Evolutionary conservation across 495 filamentous ascomycete species (phyloP), one percentile per base, ranked within the genome.

Genomic region (Penicillium waksmanii): DNA sequence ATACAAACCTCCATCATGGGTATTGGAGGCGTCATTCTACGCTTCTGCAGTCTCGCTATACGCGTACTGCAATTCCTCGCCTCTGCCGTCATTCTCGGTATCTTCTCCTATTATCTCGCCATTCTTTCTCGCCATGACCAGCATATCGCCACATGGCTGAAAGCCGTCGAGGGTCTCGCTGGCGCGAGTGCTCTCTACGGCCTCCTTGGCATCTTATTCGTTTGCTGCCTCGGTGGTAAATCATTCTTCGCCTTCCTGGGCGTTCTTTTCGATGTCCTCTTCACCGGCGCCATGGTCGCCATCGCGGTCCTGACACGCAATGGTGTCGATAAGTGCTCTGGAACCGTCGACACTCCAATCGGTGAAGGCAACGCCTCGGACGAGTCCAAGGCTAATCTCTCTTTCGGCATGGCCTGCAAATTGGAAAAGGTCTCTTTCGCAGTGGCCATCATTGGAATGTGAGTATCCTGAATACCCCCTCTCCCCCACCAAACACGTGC

Each of bases 201-300:
- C 9, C 71, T 89, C 53, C 75, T 91, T 40, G 88, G 89, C 27
- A 72, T 87, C 17, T 59, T 95, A 50, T 77, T 93, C 27, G 88
- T 91, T 40, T 92, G 87, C 82, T 93, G 88, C 69, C 73, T 93
- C 25, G 89, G 89, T 55, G 92, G 91, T 10, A 79, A 89, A 46
- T 83, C 86, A 36, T 85, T 91, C 74, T 91, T 92, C 72, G 87
- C 87, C 44, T 77, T 77, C 62, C 84, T 96, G 74, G 89, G 91
- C 43, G 78, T 89, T 13, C 66, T 92, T 47, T 73, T 96, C 69
- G 92, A 97, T 70, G 78, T 96, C 23, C 81, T 78, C 70, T 92
- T 96, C 72, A 78, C 94, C 57, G 93, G 89, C 47, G 86, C 84
- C 40, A 86, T 96, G 75, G 87, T 96, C 70, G 93, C 87, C 67